Conservation (phyloP, 768 basidiomycete genomes). For the Suillus tomentosus region DNA sequence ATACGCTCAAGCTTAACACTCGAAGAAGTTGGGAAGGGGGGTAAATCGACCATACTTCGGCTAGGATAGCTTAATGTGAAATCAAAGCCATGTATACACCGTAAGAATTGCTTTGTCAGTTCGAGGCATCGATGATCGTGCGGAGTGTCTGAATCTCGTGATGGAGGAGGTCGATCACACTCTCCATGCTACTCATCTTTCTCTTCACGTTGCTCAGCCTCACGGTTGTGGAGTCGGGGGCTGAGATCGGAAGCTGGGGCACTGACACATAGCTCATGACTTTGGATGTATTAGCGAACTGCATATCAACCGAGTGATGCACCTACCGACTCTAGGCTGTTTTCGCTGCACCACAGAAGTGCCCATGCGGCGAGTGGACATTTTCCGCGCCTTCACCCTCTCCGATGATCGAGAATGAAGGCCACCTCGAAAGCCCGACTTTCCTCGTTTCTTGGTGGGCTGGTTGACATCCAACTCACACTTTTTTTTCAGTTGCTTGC, state of each 20-base stretch:
- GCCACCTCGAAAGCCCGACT: background rate
- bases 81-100: background rate
- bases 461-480: background rate
- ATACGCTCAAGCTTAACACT: background rate
- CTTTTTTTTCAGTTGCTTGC: background rate
- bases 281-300: background rate
- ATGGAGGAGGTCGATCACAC: background rate
- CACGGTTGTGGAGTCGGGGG: background rate
- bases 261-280: constrained; percentile 7
- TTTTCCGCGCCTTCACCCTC: background rate
- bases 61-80: background rate
- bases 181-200: background rate
- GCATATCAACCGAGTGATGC: background rate
- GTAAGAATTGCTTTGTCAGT: background rate
- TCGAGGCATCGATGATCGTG: background rate
- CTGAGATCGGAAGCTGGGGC: background rate
- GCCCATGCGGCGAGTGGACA: background rate
- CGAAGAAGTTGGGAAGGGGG: background rate
- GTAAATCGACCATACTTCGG: background rate
- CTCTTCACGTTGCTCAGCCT: background rate
- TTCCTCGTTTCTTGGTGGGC: background rate
- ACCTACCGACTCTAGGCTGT: background rate
- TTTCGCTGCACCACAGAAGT: background rate
- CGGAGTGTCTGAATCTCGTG: background rate
- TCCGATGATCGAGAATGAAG: background rate